Base-by-base conservation (phyloP, 352 stramenopile genomes). In the Halophytophthora batemanensis region DNA sequence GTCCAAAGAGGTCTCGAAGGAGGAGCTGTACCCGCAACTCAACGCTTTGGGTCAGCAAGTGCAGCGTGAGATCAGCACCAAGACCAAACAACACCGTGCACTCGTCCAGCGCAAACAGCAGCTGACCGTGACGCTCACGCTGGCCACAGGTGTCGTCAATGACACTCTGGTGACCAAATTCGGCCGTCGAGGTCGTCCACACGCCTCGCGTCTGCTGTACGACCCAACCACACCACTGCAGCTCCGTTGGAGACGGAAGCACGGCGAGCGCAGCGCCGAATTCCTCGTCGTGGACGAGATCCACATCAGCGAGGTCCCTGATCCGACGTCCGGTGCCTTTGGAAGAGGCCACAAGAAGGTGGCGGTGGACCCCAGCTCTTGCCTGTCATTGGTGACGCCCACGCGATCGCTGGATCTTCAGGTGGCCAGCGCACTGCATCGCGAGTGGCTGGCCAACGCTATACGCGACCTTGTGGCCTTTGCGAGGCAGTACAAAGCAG, bases 161-260 rank as follows among this genome's bases (percentile, higher is more conserved):
- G 79, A 90, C 21, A 62, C 83, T 14, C 41, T 71, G 1, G 67
- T 89, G 34, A 78, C 69, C 14, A 93, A 93, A 41, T 90, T 82
- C 45, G 82, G 82, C 1, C 74, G 82, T 0, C 75, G 76, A 2
- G 82, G 82, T 34, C 82, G 84, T 23, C 79, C 79, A 3, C 82
- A 93, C 47, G 61, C 79, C 5, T 88, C 82, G 8, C 78, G 79
- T n/a, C 59, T 93, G 23, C 59, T 72, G 35, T 93, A 87, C 56
- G 76, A 90, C 50, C 73, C 77, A 10, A 80, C 61, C 3, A 64
- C 77, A 15, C 82, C 82, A 18, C 79, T 80, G 46, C 66, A 79
- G 35, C 62, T 93, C 34, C 77, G 85, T 23, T 93, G 82, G 82
- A 60, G 81, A 46, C 77, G 74, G 37, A 93, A 93, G 66, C 78